A percentile compares a stretch with the other conserved stretches of the same genome.
Evolutionary conservation across 768 basidiomycete species (phyloP).

Genomic region (Crucibulum laeve): DNA sequence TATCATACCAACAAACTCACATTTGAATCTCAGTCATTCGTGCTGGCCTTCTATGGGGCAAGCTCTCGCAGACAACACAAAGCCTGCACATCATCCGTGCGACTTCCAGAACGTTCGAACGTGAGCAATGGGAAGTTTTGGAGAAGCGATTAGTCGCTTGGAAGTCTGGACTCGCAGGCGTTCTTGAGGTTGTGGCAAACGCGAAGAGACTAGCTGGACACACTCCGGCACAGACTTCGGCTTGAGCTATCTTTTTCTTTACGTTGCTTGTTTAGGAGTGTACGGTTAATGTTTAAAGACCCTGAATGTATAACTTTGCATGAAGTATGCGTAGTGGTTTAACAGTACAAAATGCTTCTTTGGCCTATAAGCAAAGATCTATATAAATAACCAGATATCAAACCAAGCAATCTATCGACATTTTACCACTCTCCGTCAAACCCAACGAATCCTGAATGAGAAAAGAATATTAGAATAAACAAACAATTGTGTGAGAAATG

Average conservation of each 20-base stretch:
- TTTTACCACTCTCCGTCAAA: constrained; percentile 83
- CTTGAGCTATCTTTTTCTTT: not conserved
- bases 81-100: constrained; percentile 71
- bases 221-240: constrained; percentile 12
- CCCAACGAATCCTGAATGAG: constrained; percentile 63
- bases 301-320: not conserved
- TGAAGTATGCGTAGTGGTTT: not conserved
- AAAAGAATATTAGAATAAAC: constrained; percentile 1
- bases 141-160: constrained; percentile 73
- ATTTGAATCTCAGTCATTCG: constrained; percentile 61
- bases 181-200: constrained; percentile 65
- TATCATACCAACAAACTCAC: constrained; percentile 2
- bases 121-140: constrained; percentile 74
- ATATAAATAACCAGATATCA: too few species aligned
- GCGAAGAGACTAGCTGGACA: constrained; percentile 45
- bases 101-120: constrained; percentile 70
- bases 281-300: too few species aligned
- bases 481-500: not conserved
- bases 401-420: too few species aligned
- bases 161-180: constrained; percentile 66
- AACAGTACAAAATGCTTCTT: not conserved
- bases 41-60: constrained; percentile 71
- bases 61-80: constrained; percentile 78
- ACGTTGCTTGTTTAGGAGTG: too few species aligned
- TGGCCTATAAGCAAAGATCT: not conserved